A percentile compares a stretch with the other conserved stretches of the same genome.
phyloP scores from a whole-genome alignment of 1,284 basidiomycete species.

The Rhodotorula sp. region DNA sequence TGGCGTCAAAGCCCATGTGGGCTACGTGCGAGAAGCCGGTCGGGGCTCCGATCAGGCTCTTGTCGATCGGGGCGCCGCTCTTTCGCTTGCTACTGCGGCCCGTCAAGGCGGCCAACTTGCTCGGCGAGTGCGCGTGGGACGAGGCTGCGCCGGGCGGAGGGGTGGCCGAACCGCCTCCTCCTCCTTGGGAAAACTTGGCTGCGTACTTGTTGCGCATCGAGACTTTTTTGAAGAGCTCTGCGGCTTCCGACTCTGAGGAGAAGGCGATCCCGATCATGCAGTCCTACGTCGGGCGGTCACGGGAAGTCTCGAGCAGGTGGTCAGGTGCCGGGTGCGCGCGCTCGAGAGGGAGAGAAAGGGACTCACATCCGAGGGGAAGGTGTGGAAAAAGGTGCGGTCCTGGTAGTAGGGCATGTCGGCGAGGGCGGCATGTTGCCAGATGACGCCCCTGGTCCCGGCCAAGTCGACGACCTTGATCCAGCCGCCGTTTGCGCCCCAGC shows the following conservation, averaged over 20 bases:
- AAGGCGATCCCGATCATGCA: conserved; percentile 91
- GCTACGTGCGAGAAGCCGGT: conserved; percentile 79
- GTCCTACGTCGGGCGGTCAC: conserved; percentile 54
- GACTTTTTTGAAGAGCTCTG: conserved; percentile 86
- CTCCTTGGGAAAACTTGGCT: conserved; percentile 51
- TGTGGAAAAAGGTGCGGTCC: conserved; percentile 90
- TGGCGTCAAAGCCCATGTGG: conserved; percentile 89
- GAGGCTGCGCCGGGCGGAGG: not conserved
- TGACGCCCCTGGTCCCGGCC: conserved; percentile 71
- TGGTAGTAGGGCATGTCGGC: conserved; percentile 77
- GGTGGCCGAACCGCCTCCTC: not conserved
- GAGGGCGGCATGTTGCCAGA: conserved; percentile 94
- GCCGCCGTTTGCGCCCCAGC: conserved; percentile 57
- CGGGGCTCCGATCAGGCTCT: conserved; percentile 85
- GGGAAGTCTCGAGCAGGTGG: not conserved
- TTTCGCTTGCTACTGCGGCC: conserved; percentile 56
- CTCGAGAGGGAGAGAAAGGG: not conserved
- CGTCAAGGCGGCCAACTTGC: not conserved
- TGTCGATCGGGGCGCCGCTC: conserved; percentile 71
- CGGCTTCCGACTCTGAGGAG: conserved; percentile 81
- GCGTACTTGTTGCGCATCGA: conserved; percentile 64
- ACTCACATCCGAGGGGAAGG: conserved; percentile 87
- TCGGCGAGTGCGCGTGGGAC: conserved; percentile 1
- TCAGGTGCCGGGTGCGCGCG: not conserved
- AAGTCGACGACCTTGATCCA: conserved; percentile 78